Evolutionary conservation across 345 rosid genomes (phyloP), one percentile per base, ranked within the genome.

Genomic region (Rubroshorea leprosula): DNA sequence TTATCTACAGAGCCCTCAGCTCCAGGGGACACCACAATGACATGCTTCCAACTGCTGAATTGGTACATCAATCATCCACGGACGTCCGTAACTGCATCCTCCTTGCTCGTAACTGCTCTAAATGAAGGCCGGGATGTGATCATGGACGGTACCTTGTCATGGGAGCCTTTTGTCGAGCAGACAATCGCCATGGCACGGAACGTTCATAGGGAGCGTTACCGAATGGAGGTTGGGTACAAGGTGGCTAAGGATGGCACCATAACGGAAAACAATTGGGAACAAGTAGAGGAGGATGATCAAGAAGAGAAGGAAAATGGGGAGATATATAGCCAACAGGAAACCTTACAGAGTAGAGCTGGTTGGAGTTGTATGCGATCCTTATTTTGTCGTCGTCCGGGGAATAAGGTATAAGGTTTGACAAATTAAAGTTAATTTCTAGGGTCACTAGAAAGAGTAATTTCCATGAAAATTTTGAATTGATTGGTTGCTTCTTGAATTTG

Each of bases 51-150:
- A 85, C 95, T 19, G 89, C 96, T 53, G 98, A 91, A 69, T 61
- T 93, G 76, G 98, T 93, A 54, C 99, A 93, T 59, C 88, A 89
- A 59, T 83, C 92, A 2, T 93, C 99, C 0, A 85, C 90, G 0
- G 82, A 87, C 47, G 97, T n/a, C n/a, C n/a, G n/a, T n/a, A n/a
- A n/a, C 96, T 19, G 99, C 99, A 41, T 87, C 92, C 0, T 93
- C 99, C 0, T 67, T 87, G 27, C 72, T 93, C 46, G 99, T 93
- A 51, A 93, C 92, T 11, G 99, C 97, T 5, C 70, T 93, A 47
- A 93, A 89, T 16, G 97, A 93, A 48, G 99, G 99, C n/a, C 74
- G 99, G 10, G 99, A 93, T 57, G 92, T 93, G 68, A 82, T 87
- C 18, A 82, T 93, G 99, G 97, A 93, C 22, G 95, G 97, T 0